Conservation (phyloP, 495 filamentous ascomycete species). For the Aspergillus olivimuriae region DNA sequence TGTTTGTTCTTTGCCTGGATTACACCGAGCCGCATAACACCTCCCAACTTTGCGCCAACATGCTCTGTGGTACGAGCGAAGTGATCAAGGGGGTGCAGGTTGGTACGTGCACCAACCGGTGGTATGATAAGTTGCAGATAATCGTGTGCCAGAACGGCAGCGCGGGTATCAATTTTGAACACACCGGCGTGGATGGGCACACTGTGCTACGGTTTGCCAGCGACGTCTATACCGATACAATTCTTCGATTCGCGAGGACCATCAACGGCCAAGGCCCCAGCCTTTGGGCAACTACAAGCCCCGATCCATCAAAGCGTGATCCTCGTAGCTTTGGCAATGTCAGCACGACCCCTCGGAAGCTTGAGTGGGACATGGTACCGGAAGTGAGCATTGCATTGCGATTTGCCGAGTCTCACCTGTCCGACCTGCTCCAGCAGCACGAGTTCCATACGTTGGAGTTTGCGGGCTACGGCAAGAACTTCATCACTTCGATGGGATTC, state of each 20-base stretch:
- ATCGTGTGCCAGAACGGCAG: conserved; percentile 99
- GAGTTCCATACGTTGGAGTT: conserved; percentile 95
- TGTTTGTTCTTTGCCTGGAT: conserved; percentile 90
- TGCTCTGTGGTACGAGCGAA: conserved; percentile 93
- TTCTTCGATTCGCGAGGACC: conserved; percentile 88
- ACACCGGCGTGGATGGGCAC: conserved; percentile 96
- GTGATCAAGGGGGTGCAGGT: conserved; percentile 92
- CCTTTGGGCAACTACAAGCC: conserved; percentile 84
- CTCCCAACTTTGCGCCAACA: conserved; percentile 86
- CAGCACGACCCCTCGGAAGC: conserved; percentile 86
- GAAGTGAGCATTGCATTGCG: conserved; percentile 86
- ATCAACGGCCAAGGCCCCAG: conserved; percentile 94
- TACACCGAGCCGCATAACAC: conserved; percentile 76
- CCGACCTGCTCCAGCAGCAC: conserved; percentile 93
- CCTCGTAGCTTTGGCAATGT: conserved; percentile 92
- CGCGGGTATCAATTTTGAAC: conserved; percentile 98
- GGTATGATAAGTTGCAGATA: conserved; percentile 99
- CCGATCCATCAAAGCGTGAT: conserved; percentile 90
- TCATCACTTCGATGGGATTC: conserved; percentile 94
- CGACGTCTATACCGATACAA: conserved; percentile 96
- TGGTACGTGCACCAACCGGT: conserved; percentile 94
- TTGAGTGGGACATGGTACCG: conserved; percentile 96
- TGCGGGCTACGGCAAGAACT: conserved; percentile 85
- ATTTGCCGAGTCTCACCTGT: conserved; percentile 91
- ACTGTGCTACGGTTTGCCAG: conserved; percentile 94